Percentiles rank a stretch among this genome's conserved stretches.
phyloP scores from a whole-genome alignment of 2,329 filamentous ascomycete species.

The Botrytis squamosa region DNA sequence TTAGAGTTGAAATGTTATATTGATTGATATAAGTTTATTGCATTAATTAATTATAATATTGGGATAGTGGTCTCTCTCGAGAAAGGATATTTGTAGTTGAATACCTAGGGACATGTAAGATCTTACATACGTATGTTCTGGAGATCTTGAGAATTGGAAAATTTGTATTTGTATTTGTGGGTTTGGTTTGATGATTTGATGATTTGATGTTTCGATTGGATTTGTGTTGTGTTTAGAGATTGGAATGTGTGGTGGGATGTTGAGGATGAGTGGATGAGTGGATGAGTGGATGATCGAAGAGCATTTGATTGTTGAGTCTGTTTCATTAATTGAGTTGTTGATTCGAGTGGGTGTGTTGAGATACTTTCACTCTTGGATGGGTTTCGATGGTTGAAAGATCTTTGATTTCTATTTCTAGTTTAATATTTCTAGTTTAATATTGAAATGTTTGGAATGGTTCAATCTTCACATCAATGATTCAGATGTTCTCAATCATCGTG shows the following conservation, averaged over 20 bases:
- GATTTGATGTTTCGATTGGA: too few relatives aligned
- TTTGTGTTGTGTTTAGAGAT: background rate
- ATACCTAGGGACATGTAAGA: too few relatives aligned
- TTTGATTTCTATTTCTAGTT: background rate
- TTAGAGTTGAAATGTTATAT: too few relatives aligned
- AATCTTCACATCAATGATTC: too few relatives aligned
- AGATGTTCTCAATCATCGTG: too few relatives aligned
- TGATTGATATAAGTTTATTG: too few relatives aligned
- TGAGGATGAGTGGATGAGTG: background rate
- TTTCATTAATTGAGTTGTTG: rapidly evolving
- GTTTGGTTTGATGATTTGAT: background rate
- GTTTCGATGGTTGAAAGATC: background rate
- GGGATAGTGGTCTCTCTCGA: too few relatives aligned
- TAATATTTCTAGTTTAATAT: background rate
- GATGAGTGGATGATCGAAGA: background rate
- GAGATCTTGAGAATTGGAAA: background rate
- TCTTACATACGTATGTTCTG: too few relatives aligned
- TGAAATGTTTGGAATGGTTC: too few relatives aligned
- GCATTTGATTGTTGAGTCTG: too few relatives aligned
- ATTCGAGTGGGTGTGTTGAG: background rate
- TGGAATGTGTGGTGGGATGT: background rate
- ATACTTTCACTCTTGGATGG: background rate
- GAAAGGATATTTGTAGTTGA: too few relatives aligned
- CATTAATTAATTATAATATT: too few relatives aligned
- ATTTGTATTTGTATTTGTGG: background rate